Conservation (phyloP, 2,329 filamentous ascomycete species). For the Dryadomyces quercus-mongolicae region DNA sequence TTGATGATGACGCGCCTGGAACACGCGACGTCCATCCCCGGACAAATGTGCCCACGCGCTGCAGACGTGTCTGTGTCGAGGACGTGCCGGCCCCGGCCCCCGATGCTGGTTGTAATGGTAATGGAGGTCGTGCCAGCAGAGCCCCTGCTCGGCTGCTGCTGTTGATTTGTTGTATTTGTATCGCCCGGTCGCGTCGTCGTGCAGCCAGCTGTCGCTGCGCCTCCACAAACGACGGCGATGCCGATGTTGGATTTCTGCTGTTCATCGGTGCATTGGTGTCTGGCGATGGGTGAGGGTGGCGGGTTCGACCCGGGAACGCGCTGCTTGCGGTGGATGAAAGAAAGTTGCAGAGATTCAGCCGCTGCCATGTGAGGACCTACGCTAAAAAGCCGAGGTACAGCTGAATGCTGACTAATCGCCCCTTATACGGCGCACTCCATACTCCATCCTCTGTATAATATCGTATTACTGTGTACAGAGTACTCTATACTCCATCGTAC, state of each 20-base stretch:
- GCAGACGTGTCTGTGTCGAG: conserved; percentile 24
- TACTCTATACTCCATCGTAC: no score
- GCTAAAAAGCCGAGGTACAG: conserved; percentile 1
- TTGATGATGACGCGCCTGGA: conserved; percentile 21
- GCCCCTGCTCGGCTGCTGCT: conserved; percentile 31
- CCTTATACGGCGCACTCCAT: not conserved
- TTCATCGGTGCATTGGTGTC: not conserved
- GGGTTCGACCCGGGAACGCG: no score
- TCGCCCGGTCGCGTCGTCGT: conserved; percentile 65
- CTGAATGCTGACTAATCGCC: not conserved
- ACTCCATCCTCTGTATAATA: not conserved
- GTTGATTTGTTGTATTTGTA: conserved; percentile 14
- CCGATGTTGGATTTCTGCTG: not conserved
- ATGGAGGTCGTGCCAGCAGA: no score
- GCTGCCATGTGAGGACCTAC: not conserved
- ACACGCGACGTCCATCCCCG: conserved; percentile 51
- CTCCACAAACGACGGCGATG: conserved; percentile 54
- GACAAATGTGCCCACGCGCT: conserved; percentile 43
- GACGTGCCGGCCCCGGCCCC: not conserved
- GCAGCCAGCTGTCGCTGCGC: conserved; percentile 79
- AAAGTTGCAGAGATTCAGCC: not conserved
- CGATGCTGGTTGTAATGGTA: not conserved
- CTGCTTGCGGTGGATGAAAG: no score
- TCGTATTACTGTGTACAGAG: no score
- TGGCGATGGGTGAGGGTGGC: not conserved